Evolutionary conservation across 106 monocot genomes (phyloP), one percentile per base, ranked within the genome.

Genomic region (Apostasia shenzhenica): DNA sequence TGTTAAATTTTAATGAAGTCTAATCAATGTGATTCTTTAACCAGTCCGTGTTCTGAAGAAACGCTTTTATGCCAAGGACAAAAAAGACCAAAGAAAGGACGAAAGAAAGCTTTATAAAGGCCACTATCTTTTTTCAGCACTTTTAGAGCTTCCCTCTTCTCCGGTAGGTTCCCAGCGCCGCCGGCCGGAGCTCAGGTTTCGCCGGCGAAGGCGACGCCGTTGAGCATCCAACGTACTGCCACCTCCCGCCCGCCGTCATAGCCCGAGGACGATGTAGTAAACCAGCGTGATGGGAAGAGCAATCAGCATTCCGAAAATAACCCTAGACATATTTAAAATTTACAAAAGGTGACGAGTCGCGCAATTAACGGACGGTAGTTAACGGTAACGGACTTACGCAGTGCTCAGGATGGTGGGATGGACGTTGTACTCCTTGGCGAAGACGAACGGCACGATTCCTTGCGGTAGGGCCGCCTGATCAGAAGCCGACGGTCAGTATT

Each of bases 391-490:
- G 14, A 61, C 79, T 26, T 64, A 86, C 86, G 79, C 82, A 1
- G 86, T 86, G 82, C 86, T 86, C 55, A 82, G 82, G 50, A 86
- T 86, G 45, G 86, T 62, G 4, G 86, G 86, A 70, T 82, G 80
- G 63, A 86, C 80, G 45, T 86, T 86, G 61, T 86, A 86, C 71
- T 86, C 86, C 69, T 86, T 86, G n/a, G 86, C 86, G 47, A 82
- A 86, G 1, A 86, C 86, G 61, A 86, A 86, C 14, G 86, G 86
- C 9, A 86, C 86, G 48, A 86, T 86, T 2, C 86, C 86, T 74
- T 86, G 91, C 0, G 91, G 91, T 40, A 92, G 85, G 2, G 88
- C 88, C 56, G 91, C 91, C 90, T 85, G 80, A 59, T 63, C 13
- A 68, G 58, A 55, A 60, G n/a, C 8, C 5, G 56, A 65, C 62